Conservation (phyloP, 2,329 filamentous ascomycete genomes). For the Botrytis byssoidea region DNA sequence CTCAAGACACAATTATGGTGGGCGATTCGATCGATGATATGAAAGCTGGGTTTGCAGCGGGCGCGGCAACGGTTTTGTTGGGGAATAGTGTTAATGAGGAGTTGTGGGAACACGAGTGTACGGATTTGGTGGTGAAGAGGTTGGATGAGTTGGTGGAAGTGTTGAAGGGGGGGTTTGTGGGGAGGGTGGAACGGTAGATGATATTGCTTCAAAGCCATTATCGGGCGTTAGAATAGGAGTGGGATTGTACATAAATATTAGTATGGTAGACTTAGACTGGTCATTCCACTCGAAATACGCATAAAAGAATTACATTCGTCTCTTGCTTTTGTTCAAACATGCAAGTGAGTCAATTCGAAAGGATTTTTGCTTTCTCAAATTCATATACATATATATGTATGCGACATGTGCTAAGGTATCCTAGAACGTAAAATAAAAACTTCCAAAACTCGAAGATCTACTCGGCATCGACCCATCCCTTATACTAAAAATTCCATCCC, state of each 20-base stretch:
- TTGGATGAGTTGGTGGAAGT: constrained; percentile 76
- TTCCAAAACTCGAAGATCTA: background rate
- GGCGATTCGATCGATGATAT: constrained; percentile 91
- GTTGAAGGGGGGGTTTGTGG: constrained; percentile 72
- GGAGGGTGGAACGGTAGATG: constrained; percentile 37
- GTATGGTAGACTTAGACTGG: background rate
- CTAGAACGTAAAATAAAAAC: background rate
- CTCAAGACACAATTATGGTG: constrained; percentile 38
- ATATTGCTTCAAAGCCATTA: background rate
- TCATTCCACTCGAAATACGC: background rate
- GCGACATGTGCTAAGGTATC: background rate
- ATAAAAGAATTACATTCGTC: background rate
- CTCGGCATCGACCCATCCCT: background rate
- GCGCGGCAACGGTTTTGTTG: constrained; percentile 86
- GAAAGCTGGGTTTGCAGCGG: constrained; percentile 77
- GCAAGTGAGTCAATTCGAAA: background rate
- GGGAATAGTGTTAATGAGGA: constrained; percentile 77
- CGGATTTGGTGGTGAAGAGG: constrained; percentile 68
- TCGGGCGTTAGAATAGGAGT: background rate
- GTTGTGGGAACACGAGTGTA: constrained; percentile 69
- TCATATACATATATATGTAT: background rate
- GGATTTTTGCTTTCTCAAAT: background rate
- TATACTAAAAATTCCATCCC: background rate
- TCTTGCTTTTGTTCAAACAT: background rate
- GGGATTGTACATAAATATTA: background rate